A percentile compares a stretch with the other conserved stretches of the same genome.
Evolutionary conservation across 2,329 filamentous ascomycete species (phyloP).

Genomic region (Bipolaris cookei): DNA sequence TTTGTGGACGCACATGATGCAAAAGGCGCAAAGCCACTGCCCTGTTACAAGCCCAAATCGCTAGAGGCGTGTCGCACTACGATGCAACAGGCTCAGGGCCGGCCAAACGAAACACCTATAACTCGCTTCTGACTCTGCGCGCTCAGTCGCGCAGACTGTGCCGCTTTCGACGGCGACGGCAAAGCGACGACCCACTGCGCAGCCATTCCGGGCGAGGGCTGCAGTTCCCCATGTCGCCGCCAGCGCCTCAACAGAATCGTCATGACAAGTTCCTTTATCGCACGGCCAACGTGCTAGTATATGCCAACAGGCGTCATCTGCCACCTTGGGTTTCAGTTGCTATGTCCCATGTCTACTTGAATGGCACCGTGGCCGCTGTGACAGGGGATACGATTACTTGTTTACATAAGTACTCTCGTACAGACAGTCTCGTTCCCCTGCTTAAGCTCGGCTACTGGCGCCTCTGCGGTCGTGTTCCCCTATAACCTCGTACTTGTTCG

Average conservation of each 20-base stretch:
- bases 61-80: conserved; percentile 31
- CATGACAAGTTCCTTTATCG: background rate
- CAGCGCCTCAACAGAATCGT: background rate
- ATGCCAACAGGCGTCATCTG: too few species aligned
- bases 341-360: too few species aligned
- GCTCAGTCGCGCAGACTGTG: conserved; percentile 2
- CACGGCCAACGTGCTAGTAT: background rate
- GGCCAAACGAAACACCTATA: conserved; percentile 28
- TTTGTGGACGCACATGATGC: conserved; percentile 4
- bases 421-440: conserved; percentile 2
- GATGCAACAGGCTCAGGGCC: conserved; percentile 26
- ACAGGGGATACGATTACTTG: too few species aligned
- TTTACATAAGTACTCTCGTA: too few species aligned
- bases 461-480: conserved; percentile 10
- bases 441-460: conserved; percentile 8
- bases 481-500: conserved; percentile 19
- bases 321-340: too few species aligned
- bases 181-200: conserved; percentile 1
- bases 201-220: conserved; percentile 1
- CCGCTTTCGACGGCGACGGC: conserved; percentile 1
- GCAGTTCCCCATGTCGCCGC: background rate
- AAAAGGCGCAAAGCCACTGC: conserved; percentile 8
- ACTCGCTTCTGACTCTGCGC: conserved; percentile 17
- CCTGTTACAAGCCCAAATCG: conserved; percentile 17
- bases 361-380: too few species aligned